phyloP scores from a whole-genome alignment of 2,329 filamentous ascomycete genomes.

The Aspergillus neoniger region DNA sequence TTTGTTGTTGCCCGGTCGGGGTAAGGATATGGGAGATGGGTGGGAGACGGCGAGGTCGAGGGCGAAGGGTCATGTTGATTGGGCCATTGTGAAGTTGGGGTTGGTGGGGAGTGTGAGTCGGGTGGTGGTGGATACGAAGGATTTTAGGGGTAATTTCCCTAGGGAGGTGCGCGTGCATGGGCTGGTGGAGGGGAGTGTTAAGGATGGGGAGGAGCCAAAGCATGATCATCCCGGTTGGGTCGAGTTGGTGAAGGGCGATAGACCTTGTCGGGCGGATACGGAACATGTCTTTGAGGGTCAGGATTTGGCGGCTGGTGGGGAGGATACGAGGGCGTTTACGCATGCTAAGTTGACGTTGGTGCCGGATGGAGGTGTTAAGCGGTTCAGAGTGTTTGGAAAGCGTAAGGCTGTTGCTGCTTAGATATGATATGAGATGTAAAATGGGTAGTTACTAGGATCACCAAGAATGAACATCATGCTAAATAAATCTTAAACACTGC shows the following conservation, averaged over 20 bases:
- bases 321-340: constrained; percentile 68
- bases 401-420: constrained; percentile 34
- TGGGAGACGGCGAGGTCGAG: constrained; percentile 48
- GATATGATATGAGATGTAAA: not conserved
- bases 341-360: constrained; percentile 91
- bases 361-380: constrained; percentile 89
- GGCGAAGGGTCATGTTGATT: constrained; percentile 43
- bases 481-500: too few species aligned
- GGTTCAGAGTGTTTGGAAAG: constrained; percentile 74
- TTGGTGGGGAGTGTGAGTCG: constrained; percentile 40
- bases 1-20: constrained; percentile 45
- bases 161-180: constrained; percentile 44
- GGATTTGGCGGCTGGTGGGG: constrained; percentile 61
- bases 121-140: constrained; percentile 48
- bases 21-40: constrained; percentile 49
- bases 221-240: constrained; percentile 41
- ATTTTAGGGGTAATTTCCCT: constrained; percentile 50
- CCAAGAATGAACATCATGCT: too few species aligned
- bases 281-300: constrained; percentile 44
- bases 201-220: constrained; percentile 30
- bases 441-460: too few species aligned
- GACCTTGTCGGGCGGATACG: constrained; percentile 42
- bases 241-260: constrained; percentile 39
- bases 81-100: constrained; percentile 45
- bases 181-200: constrained; percentile 23